Percentiles rank a stretch among this genome's conserved stretches.
These are phyloP conservation scores for Phytophthora megakarya DNA, from an alignment of 352 stramenopile species.

Conservation along the genomic window DNA sequence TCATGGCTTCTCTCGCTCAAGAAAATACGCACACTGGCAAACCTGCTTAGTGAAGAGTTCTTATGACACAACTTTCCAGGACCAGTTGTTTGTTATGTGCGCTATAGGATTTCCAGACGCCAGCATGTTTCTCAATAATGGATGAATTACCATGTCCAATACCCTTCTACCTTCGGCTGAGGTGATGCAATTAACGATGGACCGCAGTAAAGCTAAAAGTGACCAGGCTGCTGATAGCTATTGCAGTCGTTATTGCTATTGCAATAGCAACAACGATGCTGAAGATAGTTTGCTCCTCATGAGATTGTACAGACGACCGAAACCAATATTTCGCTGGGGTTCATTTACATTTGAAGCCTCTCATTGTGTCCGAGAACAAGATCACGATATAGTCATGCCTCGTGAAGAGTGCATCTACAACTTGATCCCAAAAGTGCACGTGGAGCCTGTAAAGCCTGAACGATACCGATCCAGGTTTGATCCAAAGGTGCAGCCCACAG, in stretches of 20 bases:
- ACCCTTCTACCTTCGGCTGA: too few species aligned
- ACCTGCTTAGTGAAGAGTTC: not conserved
- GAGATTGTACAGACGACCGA: conserved; percentile 24
- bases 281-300: conserved; percentile 29
- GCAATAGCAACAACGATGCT: too few species aligned
- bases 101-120: not conserved
- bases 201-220: too few species aligned
- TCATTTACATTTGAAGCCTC: conserved; percentile 20
- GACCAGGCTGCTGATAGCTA: too few species aligned
- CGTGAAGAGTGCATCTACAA: conserved; percentile 93
- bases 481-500: conserved; percentile 78
- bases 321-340: conserved; percentile 7
- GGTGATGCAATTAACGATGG: too few species aligned
- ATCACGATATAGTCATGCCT: conserved; percentile 47
- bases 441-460: conserved; percentile 72
- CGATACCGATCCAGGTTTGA: conserved; percentile 91
- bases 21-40: not conserved
- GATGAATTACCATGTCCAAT: too few species aligned
- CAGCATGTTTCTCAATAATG: too few species aligned
- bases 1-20: not conserved
- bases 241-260: too few species aligned
- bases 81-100: not conserved
- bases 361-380: conserved; percentile 1
- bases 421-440: conserved; percentile 80
- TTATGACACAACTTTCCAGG: not conserved